Evolutionary conservation across 2,329 filamentous ascomycete species (phyloP).

Genomic region (Botrytis cinerea): DNA sequence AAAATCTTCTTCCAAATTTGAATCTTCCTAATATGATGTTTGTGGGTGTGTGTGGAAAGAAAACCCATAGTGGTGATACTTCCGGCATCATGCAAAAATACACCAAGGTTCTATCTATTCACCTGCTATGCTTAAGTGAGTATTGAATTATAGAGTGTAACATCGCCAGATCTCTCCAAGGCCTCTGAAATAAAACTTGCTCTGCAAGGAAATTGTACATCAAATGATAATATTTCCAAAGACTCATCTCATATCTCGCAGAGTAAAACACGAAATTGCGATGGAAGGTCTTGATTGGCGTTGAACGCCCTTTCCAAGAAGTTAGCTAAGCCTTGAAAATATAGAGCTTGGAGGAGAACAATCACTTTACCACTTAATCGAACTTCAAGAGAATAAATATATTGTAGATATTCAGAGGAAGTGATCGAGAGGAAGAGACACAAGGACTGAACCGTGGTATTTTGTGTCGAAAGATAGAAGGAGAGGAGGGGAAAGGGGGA

Average conservation of each 20-base stretch:
- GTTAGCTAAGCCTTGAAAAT: neutral
- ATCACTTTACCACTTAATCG: neutral
- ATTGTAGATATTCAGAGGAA: neutral
- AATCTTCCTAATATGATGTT: neutral
- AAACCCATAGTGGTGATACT: fast-evolving
- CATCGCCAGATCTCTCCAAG: neutral
- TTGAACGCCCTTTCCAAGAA: neutral
- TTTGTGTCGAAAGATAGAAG: neutral
- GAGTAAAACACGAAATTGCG: neutral
- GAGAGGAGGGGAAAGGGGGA: neutral
- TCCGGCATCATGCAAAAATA: neutral
- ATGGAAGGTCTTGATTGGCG: neutral
- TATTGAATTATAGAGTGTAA: neutral
- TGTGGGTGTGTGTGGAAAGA: neutral
- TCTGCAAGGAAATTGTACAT: neutral
- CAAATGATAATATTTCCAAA: no score
- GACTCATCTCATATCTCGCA: no score
- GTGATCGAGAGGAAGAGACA: neutral
- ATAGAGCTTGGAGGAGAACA: neutral
- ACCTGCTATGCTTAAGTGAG: neutral
- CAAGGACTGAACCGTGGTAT: neutral
- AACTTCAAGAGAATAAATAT: neutral
- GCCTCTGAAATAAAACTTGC: neutral
- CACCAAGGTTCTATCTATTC: neutral
- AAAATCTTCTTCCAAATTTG: neutral